Conservation (phyloP, 1,284 basidiomycete genomes). For the Boletellus dicymbophilus region DNA sequence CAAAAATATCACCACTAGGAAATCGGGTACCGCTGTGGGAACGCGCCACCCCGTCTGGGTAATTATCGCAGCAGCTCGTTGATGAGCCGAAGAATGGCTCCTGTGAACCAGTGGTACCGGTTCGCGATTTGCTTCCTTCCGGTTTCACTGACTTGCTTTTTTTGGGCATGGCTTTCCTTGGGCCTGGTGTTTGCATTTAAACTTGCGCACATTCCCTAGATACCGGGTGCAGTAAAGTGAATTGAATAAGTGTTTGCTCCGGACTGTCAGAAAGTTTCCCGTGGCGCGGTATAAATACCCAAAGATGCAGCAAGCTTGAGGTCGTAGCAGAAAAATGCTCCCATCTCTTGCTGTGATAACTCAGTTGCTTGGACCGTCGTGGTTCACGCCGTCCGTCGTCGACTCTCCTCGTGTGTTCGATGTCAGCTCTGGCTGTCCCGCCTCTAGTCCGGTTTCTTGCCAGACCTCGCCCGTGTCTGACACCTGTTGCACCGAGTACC, state of each 20-base stretch:
- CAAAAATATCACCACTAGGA: too few species aligned
- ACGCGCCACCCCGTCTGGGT: too few species aligned
- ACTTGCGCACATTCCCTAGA: too few species aligned
- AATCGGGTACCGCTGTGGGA: too few species aligned
- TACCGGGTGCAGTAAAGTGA: not conserved
- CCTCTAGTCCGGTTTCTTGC: slow-evolving; percentile 45
- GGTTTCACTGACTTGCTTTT: not conserved
- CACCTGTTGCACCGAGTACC: slow-evolving; percentile 55
- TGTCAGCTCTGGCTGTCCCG: slow-evolving; percentile 43
- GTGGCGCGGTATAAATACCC: slow-evolving; percentile 18
- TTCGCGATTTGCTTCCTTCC: not conserved
- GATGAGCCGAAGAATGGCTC: too few species aligned
- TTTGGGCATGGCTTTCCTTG: not conserved
- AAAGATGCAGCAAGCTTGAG: not conserved
- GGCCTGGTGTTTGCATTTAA: too few species aligned
- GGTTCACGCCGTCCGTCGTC: slow-evolving; percentile 17
- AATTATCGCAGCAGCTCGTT: too few species aligned
- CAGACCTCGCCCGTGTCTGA: slow-evolving; percentile 41
- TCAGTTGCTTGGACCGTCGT: slow-evolving; percentile 16
- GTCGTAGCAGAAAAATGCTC: slow-evolving; percentile 17
- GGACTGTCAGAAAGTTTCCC: not conserved
- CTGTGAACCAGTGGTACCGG: not conserved
- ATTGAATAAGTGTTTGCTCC: not conserved
- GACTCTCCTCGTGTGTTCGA: slow-evolving; percentile 30
- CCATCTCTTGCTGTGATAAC: slow-evolving; percentile 19